Evolutionary conservation across 2,329 filamentous ascomycete genomes (phyloP).

Genomic region (Aspergillus niger): DNA sequence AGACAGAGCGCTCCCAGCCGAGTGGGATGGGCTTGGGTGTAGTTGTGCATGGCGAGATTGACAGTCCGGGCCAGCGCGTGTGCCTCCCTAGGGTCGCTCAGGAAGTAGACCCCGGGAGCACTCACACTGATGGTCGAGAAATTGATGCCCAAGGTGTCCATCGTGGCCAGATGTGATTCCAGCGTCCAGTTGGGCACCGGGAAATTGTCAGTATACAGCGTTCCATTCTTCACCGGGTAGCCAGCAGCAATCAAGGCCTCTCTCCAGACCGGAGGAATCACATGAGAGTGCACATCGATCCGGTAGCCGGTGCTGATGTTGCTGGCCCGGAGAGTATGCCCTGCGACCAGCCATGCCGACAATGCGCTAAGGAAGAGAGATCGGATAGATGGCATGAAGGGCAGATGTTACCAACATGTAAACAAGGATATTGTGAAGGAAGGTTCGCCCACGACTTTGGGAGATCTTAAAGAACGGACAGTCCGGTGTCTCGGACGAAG

Average conservation of each 20-base stretch:
- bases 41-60: background rate
- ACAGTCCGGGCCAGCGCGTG: background rate
- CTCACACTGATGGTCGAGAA: conserved; percentile 6
- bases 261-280: background rate
- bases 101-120: conserved; percentile 1
- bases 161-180: background rate
- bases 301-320: conserved; percentile 11
- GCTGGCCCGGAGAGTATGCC: background rate
- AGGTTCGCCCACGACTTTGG: background rate
- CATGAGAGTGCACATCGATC: conserved; percentile 22
- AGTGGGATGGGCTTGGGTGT: background rate
- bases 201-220: background rate
- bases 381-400: background rate
- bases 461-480: background rate
- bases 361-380: background rate
- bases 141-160: background rate
- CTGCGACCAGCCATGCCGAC: background rate
- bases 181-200: conserved; percentile 6
- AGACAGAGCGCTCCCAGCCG: conserved; percentile 2
- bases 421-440: no score
- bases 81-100: background rate
- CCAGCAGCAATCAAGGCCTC: background rate
- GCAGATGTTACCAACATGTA: background rate
- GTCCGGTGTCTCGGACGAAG: background rate
- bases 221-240: background rate